phyloP scores from a whole-genome alignment of 2,329 filamentous ascomycete genomes.

The Talaromyces islandicus region DNA sequence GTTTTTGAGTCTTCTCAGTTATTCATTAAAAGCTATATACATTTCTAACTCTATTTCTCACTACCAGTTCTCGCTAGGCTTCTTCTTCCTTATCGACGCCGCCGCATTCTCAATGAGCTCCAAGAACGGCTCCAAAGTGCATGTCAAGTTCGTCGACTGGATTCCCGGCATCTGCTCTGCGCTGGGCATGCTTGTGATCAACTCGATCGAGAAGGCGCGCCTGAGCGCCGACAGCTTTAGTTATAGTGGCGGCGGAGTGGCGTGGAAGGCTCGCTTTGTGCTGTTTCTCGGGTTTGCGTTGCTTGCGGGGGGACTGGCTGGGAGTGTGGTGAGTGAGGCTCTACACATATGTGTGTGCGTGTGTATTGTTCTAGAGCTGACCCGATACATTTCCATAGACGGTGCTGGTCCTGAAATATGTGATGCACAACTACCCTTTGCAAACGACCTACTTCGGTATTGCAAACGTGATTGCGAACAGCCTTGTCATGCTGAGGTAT shows the following conservation, averaged over 20 bases:
- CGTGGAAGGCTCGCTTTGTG: slow-evolving; percentile 65
- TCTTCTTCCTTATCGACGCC: slow-evolving; percentile 65
- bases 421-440: slow-evolving; percentile 54
- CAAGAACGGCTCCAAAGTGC: slow-evolving; percentile 55
- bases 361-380: not conserved
- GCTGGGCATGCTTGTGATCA: slow-evolving; percentile 67
- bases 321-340: slow-evolving; percentile 50
- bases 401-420: slow-evolving; percentile 63
- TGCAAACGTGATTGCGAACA: slow-evolving; percentile 61
- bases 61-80: slow-evolving; percentile 59
- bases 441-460: slow-evolving; percentile 63
- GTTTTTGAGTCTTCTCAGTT: slow-evolving; percentile 17
- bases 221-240: slow-evolving; percentile 59
- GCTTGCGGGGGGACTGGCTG: slow-evolving; percentile 62
- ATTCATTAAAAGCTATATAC: not conserved
- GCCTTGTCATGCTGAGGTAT: slow-evolving; percentile 61
- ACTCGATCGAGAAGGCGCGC: slow-evolving; percentile 63
- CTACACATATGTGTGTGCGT: not conserved
- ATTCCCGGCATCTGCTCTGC: slow-evolving; percentile 65
- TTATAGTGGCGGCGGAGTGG: slow-evolving; percentile 59
- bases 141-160: slow-evolving; percentile 68
- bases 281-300: slow-evolving; percentile 65
- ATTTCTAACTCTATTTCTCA: not conserved
- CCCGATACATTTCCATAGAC: slow-evolving; percentile 33
- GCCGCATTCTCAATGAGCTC: slow-evolving; percentile 57